These are phyloP conservation scores for Yarrowia keelungensis DNA, from an alignment of 805 yeast species.

Conservation along the genomic window DNA sequence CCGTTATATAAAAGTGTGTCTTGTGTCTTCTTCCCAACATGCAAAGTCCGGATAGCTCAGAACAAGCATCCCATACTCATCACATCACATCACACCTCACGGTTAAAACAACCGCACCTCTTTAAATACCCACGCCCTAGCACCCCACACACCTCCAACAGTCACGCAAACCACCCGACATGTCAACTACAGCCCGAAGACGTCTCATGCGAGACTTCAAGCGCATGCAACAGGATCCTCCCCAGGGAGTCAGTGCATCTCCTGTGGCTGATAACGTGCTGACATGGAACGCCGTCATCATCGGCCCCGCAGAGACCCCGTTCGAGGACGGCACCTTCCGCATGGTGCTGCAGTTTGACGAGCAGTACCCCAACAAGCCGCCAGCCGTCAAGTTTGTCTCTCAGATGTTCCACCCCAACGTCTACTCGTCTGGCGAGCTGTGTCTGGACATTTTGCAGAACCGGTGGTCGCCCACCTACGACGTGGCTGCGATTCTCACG, in stretches of 20 bases:
- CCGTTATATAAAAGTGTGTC: constrained; percentile 8
- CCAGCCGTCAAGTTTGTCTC: constrained; percentile 89
- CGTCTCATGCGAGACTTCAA: constrained; percentile 98
- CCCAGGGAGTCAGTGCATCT: constrained; percentile 97
- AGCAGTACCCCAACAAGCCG: constrained; percentile 97
- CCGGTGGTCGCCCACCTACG: constrained; percentile 98
- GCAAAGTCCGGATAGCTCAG: constrained; percentile 2
- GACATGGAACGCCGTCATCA: constrained; percentile 98
- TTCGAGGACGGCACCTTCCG: constrained; percentile 98
- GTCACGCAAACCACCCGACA: constrained; percentile 46
- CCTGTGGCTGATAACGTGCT: constrained; percentile 97
- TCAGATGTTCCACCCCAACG: constrained; percentile 98
- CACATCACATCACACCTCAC: constrained; percentile 20
- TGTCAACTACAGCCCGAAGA: constrained; percentile 99
- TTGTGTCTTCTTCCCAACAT: constrained; percentile 17
- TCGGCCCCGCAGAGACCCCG: constrained; percentile 97
- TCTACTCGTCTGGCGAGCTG: constrained; percentile 92
- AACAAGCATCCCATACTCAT: constrained; percentile 2
- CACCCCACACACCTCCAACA: constrained; percentile 3
- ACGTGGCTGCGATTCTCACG: constrained; percentile 92
- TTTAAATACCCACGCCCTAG: neutral
- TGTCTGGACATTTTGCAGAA: constrained; percentile 96
- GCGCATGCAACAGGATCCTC: constrained; percentile 98
- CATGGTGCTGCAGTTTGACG: constrained; percentile 85
- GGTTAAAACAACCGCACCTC: neutral